Percentiles rank a stretch among this genome's conserved stretches.
Evolutionary conservation across 2,329 filamentous ascomycete genomes (phyloP).

Genomic region (Leptosphaerulina australis): DNA sequence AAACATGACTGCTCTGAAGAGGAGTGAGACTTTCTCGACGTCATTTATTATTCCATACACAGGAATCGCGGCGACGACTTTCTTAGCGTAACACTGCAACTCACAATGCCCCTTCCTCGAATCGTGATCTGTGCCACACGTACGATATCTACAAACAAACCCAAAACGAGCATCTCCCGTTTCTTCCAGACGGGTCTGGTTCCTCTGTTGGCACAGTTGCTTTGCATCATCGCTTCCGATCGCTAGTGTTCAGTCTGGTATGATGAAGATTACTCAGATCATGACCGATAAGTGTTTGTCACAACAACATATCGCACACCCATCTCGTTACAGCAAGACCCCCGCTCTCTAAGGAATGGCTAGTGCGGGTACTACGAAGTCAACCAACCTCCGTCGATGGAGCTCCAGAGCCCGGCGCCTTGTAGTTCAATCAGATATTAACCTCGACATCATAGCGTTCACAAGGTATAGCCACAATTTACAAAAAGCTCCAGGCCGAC

Average conservation of each 20-base stretch:
- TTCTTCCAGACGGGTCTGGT: not conserved
- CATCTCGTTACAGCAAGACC: constrained; percentile 22
- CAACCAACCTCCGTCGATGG: not conserved
- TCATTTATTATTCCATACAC: no score
- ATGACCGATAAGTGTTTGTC: constrained; percentile 9
- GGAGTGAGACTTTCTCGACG: no score
- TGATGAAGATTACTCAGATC: not conserved
- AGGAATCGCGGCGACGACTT: no score
- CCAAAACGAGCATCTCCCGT: not conserved
- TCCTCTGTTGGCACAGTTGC: not conserved
- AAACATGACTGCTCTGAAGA: no score
- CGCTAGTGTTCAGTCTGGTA: not conserved
- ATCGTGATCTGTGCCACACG: no score
- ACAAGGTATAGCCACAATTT: not conserved
- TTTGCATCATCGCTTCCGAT: not conserved
- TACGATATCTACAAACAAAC: no score
- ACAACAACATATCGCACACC: constrained; percentile 12
- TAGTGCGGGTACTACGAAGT: not conserved
- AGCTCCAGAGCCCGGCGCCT: constrained; percentile 5
- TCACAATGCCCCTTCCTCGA: no score
- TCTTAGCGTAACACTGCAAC: no score
- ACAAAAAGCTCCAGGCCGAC: not conserved
- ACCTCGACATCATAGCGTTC: not conserved
- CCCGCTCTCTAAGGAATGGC: constrained; percentile 12
- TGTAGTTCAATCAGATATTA: constrained; percentile 10